Evolutionary conservation across 805 yeast genomes (phyloP), one percentile per base, ranked within the genome.

Genomic region (Candida orba): DNA sequence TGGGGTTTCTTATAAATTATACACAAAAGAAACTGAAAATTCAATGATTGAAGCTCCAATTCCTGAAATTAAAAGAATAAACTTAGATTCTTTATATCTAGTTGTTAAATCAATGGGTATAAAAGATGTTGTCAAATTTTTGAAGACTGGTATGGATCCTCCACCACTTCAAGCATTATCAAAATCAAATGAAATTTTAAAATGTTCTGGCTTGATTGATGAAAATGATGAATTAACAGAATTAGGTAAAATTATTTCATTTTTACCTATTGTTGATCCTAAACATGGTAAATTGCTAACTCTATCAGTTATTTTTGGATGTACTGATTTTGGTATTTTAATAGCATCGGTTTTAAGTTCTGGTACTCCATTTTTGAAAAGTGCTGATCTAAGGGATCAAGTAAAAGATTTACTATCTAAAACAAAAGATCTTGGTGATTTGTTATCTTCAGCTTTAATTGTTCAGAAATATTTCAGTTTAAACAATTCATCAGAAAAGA

Each of bases 31-130:
- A 3, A 74, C 86, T 0, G 78, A 78, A 53, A 67, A 69, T 5
- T 60, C 61, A 1, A 84, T 89, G 91, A 65, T 73, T 14, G 68
- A 73, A 2, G 81, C 82, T 51, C 95, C 96, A 1, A 71, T 84
- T 15, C 97, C 99, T 0, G 99, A 91, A 58, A 91, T 91, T 42
- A 78, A 79, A 50, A 70, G 98, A 46, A 80, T 93, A 1, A 79
- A 93, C 29, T 63, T 91, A 30, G 96, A 90, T 52, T 86, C 86
- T 31, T 67, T 91, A 34, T 90, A 86, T 55, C 67, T 91, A 37
- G 78, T 81, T 38, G 95, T 90, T 14, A 89, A 89, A 60, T 74
- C 96, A 0, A 88, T 93, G 93, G 95, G 95, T 0, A 73, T 91
- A 24, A 66, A 69, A 3, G 72, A 84, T 51, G 96, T 89, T 0